A percentile compares a stretch with the other conserved stretches of the same genome.
Conservation (phyloP, 768 basidiomycete genomes). For the Russula sp. region DNA sequence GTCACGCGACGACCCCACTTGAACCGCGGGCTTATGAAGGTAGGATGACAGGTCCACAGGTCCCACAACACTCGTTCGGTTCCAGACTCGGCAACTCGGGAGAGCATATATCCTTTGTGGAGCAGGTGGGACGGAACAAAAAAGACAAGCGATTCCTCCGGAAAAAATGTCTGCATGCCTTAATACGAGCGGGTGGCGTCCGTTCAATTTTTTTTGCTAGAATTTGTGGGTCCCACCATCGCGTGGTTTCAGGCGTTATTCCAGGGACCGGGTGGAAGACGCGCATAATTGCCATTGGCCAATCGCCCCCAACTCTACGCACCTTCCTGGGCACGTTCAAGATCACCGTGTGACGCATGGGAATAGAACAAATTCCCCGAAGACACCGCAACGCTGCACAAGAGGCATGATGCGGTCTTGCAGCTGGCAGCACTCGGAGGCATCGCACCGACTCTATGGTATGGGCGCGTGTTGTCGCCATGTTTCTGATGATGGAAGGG, state of each 20-base stretch:
- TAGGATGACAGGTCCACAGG: not conserved
- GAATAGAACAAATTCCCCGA: not conserved
- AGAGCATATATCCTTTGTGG: not conserved
- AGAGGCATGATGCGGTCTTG: not conserved
- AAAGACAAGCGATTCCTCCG: not conserved
- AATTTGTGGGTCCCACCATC: not conserved
- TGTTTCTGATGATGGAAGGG: conserved; percentile 8
- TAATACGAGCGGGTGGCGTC: not conserved
- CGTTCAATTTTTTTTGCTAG: not conserved
- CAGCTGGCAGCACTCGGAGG: not conserved
- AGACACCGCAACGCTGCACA: not conserved
- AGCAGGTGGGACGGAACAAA: not conserved
- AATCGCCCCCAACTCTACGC: not conserved
- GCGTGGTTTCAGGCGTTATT: not conserved
- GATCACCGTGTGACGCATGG: not conserved
- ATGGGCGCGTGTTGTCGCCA: not conserved
- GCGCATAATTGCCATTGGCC: conserved; percentile 7
- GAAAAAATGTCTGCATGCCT: not conserved
- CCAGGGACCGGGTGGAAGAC: not conserved
- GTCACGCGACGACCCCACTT: not conserved
- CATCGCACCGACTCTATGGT: not conserved
- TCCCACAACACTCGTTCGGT: not conserved
- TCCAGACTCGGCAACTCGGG: not conserved
- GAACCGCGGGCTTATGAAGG: not conserved
- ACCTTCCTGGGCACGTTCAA: not conserved